phyloP scores from a whole-genome alignment of 2,329 filamentous ascomycete genomes.

The Diaporthe australafricana region DNA sequence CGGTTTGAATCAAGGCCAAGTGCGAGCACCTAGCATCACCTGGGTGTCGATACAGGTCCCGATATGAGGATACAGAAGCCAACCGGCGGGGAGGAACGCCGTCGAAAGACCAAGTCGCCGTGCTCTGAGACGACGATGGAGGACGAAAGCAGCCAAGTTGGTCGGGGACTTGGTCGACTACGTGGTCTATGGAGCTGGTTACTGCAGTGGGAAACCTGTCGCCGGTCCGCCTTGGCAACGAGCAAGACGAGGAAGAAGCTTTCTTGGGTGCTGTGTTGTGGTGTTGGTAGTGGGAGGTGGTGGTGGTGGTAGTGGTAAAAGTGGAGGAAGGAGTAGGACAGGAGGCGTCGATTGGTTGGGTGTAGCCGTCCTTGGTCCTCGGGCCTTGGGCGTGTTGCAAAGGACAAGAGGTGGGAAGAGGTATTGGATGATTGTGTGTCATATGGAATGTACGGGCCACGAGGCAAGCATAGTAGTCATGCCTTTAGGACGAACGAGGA shows the following conservation, averaged over 20 bases:
- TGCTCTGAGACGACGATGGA: not conserved
- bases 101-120: not conserved
- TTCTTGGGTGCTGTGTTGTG: not conserved
- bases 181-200: not conserved
- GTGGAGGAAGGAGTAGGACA: slow-evolving; percentile 23
- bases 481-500: slow-evolving; percentile 14
- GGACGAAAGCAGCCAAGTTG: not conserved
- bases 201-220: slow-evolving; percentile 15
- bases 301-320: slow-evolving; percentile 1
- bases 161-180: slow-evolving; percentile 3
- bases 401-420: slow-evolving; percentile 24
- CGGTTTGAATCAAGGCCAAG: not conserved
- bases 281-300: slow-evolving; percentile 3
- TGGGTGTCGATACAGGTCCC: not conserved
- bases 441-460: slow-evolving; percentile 13
- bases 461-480: slow-evolving; percentile 26
- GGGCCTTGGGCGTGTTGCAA: slow-evolving; percentile 5
- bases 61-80: slow-evolving; percentile 1
- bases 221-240: slow-evolving; percentile 14
- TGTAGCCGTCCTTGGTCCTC: not conserved
- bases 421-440: slow-evolving; percentile 27
- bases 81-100: slow-evolving; percentile 1
- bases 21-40: slow-evolving; percentile 6
- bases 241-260: slow-evolving; percentile 7
- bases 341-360: slow-evolving; percentile 19